Base-by-base conservation (phyloP, 106 monocot genomes). In the Ottelia alismoides region DNA sequence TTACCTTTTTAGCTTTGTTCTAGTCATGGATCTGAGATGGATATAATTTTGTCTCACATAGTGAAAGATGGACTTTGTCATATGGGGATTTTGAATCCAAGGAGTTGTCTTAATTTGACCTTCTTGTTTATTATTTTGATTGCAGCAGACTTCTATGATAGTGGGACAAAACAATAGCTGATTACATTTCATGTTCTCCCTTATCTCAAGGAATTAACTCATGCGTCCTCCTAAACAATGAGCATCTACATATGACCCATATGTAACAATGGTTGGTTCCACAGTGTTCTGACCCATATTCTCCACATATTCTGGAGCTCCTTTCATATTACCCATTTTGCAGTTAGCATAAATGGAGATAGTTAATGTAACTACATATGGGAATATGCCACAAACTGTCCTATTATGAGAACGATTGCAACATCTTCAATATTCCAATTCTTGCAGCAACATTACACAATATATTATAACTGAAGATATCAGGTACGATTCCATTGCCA, bases 121-220 rank as follows among this genome's bases (percentile, higher is more conserved):
- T 12, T 57, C 44, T 11, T 59, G 31, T 20, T 60, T 19, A 0
- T 16, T 24, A 18, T 57, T 70, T 1, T 44, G 24, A 55, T 52
- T 66, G 28, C 79, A 76, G 4, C 60, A 53, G 10, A 56, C 74
- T 31, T 74, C 59, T 21, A 74, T 68, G 19, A 80, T 17, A 6
- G 57, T 70, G n/a, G n/a, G 67, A 76, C 1, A 31, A 20, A 22
- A 62, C n/a, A 19, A 26, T 19, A 31, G 48, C 61, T 9, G 49
- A 49, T 50, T 16, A n/a, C 2, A 30, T 2, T 23, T 50, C 49
- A 49, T 62, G 45, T 49, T 24, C n/a, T 3, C 20, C 16, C 48
- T 27, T 30, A 48, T 29, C 30, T 62, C 14, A 20, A 49, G 3
- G 1, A 27, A 30, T 29, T 49, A 1, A n/a, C 22, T 29, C 11